phyloP scores from a whole-genome alignment of 2,329 filamentous ascomycete species.

The Colletotrichum gigasporum region DNA sequence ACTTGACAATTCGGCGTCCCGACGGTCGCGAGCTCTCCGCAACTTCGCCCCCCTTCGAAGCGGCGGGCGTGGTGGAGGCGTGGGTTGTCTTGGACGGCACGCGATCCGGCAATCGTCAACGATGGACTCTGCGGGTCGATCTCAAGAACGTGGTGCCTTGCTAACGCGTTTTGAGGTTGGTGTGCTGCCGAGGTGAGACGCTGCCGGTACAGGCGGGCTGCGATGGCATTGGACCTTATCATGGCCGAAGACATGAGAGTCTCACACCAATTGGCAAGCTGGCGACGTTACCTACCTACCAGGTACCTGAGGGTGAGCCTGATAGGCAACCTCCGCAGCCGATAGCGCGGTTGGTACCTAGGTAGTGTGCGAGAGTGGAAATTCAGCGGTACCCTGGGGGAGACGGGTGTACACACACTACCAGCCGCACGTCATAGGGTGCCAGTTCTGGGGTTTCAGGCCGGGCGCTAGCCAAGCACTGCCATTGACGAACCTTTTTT shows the following conservation, averaged over 20 bases:
- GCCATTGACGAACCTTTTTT: not conserved
- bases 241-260: conserved; percentile 5
- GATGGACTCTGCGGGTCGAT: not conserved
- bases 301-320: no score
- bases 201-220: not conserved
- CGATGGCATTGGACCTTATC: conserved; percentile 1
- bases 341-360: no score
- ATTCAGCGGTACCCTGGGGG: no score
- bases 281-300: no score
- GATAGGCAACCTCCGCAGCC: no score
- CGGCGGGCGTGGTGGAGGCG: no score
- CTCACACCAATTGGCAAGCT: conserved; percentile 1
- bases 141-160: not conserved
- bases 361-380: no score
- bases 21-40: no score
- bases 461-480: conserved; percentile 20
- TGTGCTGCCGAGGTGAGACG: not conserved
- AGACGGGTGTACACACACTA: not conserved
- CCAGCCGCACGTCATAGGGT: conserved; percentile 25
- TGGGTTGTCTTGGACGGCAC: not conserved
- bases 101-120: not conserved
- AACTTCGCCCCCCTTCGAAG: no score
- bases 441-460: conserved; percentile 24
- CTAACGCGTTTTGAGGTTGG: not conserved
- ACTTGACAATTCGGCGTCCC: no score